Evolutionary conservation across 306 rosid species (phyloP), one percentile per base, ranked within the genome.

Genomic region (Heteromeles arbutifolia): DNA sequence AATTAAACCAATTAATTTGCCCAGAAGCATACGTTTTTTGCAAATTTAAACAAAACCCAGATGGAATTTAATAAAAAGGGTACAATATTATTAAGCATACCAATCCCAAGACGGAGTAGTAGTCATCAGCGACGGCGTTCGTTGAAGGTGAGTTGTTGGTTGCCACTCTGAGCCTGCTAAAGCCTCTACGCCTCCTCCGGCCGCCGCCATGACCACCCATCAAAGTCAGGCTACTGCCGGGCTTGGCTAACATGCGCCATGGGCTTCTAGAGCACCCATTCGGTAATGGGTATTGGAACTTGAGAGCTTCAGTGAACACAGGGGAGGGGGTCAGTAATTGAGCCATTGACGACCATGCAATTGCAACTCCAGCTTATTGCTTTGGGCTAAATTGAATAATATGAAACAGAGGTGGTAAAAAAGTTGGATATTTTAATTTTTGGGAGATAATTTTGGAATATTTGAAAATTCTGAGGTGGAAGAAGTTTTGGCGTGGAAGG

Each of bases 31-130:
- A 11, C 21, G 4, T 31, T 11, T 52, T 39, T 31, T 31, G 62
- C 45, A 70, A 17, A 32, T 65, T 65, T 17, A 74, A 77, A 12
- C 68, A 74, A 22, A 81, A 65, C 28, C 69, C 48, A 70, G 58
- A 78, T 48, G 45, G 12, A 59, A 72, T 32, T 32, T 2, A 25
- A 79, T 1, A 41, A 32, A 66, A 44, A 5, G 1, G 2, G 53
- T 17, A 48, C 19, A 48, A 4, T 0, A 48, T 4, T 45, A 45
- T 45, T 48, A 14, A 17, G 7, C 19, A 81, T 90, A 92, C 99
- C 90, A 95, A 77, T 56, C 99, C 99, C 86, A 95, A 80, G 78
- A 95, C 97, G 29, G 89, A 87, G 75, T 95, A 92, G 78, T 89
- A 95, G 73, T 95, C 96, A 78, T 95, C 99, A 7, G 97, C 99